Base-by-base conservation (phyloP, 345 rosid species). In the Toxicodendron radicans region DNA sequence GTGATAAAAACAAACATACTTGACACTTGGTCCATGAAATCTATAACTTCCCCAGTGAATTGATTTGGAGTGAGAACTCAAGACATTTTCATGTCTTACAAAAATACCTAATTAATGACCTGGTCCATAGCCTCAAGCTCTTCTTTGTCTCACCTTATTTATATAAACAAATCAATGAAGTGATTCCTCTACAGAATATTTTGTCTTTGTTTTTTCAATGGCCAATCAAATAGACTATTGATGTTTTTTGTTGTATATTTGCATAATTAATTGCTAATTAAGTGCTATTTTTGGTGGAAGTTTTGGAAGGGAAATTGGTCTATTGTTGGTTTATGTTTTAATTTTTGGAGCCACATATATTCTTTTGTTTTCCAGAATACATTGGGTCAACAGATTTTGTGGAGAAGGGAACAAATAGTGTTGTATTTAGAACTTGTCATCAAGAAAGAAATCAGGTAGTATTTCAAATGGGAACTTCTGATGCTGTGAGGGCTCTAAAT, bases 381-480 rank as follows among this genome's bases (percentile, higher is more conserved):
- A 58, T 78, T 16, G 90, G 88, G 2, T 84, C 90, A 45, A 87
- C 85, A 48, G 97, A 94, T 82, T 90, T 94, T 82, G 91, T 92
- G 76, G 98, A 94, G 88, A 90, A 86, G 80, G 97, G 97, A 75
- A 88, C 97, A 2, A 83, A 85, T 6, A 90, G 77, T 81, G 85
- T 94, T 58, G 93, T 92, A 59, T 94, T 94, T 73, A 86, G 97
- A 77, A 92, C 97, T 71, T 94, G 95, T 82, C 64, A 76, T 56
- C 79, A 78, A 78, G 98, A 94, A 79, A 82, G 76, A 67, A 78
- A 79, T 18, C 91, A 53, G 30, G 91, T 94, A 41, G 96, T 92
- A 51, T 90, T 92, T 79, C 97, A 92, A 73, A 86, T 94, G 85
- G 98, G 98, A 58, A 94, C 98, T 75, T 90, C 98, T 73, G 91